Percentiles rank a stretch among this genome's conserved stretches.
phyloP scores from a whole-genome alignment of 495 filamentous ascomycete species.

The Massariosphaeria phaeospora region DNA sequence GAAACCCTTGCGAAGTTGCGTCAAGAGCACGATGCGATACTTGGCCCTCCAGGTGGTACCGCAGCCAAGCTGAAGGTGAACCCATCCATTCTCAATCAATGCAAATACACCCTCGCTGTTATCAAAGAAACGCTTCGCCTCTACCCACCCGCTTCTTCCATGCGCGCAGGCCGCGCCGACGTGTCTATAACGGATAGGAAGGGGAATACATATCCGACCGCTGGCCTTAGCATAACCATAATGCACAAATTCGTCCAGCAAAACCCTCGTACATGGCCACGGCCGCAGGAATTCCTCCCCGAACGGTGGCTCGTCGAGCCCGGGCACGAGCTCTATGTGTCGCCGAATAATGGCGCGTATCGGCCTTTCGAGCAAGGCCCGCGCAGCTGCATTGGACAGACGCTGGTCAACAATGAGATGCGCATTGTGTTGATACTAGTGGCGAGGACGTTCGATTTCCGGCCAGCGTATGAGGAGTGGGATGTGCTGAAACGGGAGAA shows the following conservation, averaged over 20 bases:
- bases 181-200: constrained; percentile 23
- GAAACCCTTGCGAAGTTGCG: constrained; percentile 12
- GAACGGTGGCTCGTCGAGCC: constrained; percentile 16
- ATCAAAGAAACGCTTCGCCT: constrained; percentile 22
- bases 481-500: not conserved
- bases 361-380: constrained; percentile 41
- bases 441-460: constrained; percentile 46
- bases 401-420: constrained; percentile 28
- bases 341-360: not conserved
- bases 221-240: constrained; percentile 24
- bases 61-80: constrained; percentile 4
- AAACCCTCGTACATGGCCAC: not conserved
- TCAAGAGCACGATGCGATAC: constrained; percentile 7
- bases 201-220: constrained; percentile 36
- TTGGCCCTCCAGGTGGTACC: not conserved
- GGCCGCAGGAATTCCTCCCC: constrained; percentile 13
- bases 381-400: constrained; percentile 53
- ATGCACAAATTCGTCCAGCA: constrained; percentile 23
- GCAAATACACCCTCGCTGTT: constrained; percentile 10
- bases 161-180: constrained; percentile 21
- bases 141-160: constrained; percentile 8
- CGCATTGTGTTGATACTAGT: constrained; percentile 46
- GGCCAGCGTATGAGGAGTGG: constrained; percentile 24
- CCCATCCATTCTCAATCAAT: constrained; percentile 15
- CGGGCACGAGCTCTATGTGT: not conserved